Conservation (phyloP, 441 rosid species). For the Populus hybrid region DNA sequence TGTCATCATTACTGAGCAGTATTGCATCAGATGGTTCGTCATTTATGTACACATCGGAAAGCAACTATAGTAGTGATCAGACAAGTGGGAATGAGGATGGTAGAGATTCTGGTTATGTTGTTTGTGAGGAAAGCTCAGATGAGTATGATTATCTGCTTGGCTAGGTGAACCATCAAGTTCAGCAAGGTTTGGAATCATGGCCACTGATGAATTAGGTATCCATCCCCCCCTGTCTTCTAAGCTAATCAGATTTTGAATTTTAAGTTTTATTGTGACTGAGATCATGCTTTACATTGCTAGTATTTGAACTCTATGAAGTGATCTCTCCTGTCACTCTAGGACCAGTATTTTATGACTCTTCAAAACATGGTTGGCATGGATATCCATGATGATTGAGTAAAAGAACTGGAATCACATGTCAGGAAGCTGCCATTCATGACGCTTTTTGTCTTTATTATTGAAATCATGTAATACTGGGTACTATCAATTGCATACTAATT, state of each 20-base stretch:
- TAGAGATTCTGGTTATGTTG: slow-evolving; percentile 42
- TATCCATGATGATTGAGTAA: neutral
- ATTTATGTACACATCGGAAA: slow-evolving; percentile 50
- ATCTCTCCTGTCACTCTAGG: no score
- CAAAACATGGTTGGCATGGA: neutral
- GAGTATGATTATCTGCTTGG: slow-evolving; percentile 51
- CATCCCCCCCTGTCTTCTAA: neutral
- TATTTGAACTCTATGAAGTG: neutral
- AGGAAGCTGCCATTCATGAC: neutral
- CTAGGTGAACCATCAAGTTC: slow-evolving; percentile 22
- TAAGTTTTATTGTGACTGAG: no score
- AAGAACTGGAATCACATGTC: neutral
- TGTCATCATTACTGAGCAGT: slow-evolving; percentile 38
- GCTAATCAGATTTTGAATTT: no score
- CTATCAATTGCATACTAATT: no score
- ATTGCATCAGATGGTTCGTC: slow-evolving; percentile 41
- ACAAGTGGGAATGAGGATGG: slow-evolving; percentile 64
- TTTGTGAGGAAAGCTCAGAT: slow-evolving; percentile 64
- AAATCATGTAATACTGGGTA: no score
- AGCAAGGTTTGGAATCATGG: slow-evolving; percentile 6
- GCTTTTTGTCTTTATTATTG: no score
- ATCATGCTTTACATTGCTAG: neutral
- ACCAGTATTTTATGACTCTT: neutral
- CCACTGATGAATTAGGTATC: slow-evolving; percentile 17
- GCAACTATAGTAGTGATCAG: slow-evolving; percentile 69